Evolutionary conservation across 2,329 filamentous ascomycete genomes (phyloP).

Genomic region (Dactylellina leptospora): DNA sequence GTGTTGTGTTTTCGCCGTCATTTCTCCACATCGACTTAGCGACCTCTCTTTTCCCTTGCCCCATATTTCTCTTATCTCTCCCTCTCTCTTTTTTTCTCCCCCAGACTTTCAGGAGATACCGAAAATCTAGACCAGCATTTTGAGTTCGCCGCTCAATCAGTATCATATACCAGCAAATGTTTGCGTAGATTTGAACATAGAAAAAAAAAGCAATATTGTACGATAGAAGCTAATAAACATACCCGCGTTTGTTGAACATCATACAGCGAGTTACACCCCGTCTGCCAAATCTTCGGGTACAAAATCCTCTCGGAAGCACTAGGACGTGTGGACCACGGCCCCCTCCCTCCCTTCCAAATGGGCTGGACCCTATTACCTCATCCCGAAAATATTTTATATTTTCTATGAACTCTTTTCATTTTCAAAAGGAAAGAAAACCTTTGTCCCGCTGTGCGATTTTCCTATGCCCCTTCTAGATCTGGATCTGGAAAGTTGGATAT

Average conservation of each 20-base stretch:
- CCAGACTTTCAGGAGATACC: not conserved
- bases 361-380: too few relatives aligned
- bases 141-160: conserved; percentile 7
- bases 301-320: conserved; percentile 46
- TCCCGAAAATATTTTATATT: too few relatives aligned
- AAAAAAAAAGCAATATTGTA: conserved; percentile 6
- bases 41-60: too few relatives aligned
- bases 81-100: not conserved
- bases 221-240: conserved; percentile 18
- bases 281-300: conserved; percentile 35
- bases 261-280: conserved; percentile 39
- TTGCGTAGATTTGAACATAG: conserved; percentile 11
- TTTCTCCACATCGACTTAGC: not conserved
- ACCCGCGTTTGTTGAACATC: not conserved
- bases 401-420: not conserved
- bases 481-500: conserved; percentile 11
- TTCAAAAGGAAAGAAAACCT: not conserved
- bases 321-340: conserved; percentile 22
- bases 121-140: conserved; percentile 5
- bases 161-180: not conserved
- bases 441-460: not conserved
- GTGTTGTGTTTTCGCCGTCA: not conserved
- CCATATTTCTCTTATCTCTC: not conserved
- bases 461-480: conserved; percentile 17
- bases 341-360: too few relatives aligned